phyloP scores from a whole-genome alignment of 179 eudicot genomes.

The Beta macrorhiza region DNA sequence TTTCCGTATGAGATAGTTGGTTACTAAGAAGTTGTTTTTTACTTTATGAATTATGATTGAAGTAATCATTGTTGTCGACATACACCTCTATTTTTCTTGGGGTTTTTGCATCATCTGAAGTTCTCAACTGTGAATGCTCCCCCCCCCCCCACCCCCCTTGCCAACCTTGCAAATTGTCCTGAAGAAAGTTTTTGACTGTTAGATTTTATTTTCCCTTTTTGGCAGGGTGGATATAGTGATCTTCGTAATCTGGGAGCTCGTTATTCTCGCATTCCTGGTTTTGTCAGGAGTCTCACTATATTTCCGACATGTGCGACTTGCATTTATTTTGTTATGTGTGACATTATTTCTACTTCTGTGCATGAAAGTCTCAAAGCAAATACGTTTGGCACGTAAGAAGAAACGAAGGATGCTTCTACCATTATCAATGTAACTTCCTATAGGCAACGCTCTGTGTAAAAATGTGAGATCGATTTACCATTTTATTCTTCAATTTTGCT shows the following conservation, averaged over 20 bases:
- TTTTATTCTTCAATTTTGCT: conserved; percentile 19
- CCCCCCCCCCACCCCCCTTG: not conserved
- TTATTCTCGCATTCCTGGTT: conserved; percentile 76
- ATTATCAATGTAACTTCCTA: conserved; percentile 65
- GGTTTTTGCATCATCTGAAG: not conserved
- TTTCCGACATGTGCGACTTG: conserved; percentile 76
- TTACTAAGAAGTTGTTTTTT: not conserved
- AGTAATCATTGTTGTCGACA: not conserved
- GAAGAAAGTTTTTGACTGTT: conserved; percentile 20
- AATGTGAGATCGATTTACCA: conserved; percentile 25
- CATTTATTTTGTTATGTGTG: conserved; percentile 63
- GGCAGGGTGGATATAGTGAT: conserved; percentile 90
- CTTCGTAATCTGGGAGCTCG: conserved; percentile 92
- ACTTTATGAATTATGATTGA: not conserved
- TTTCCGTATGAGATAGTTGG: not conserved
- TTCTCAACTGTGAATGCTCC: not conserved
- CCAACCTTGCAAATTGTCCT: not conserved
- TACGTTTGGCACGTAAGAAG: conserved; percentile 85
- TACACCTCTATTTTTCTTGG: no score
- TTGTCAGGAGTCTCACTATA: conserved; percentile 87
- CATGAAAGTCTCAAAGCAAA: conserved; percentile 91
- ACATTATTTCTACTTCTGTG: conserved; percentile 66
- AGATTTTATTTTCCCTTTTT: conserved; percentile 23
- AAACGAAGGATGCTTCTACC: conserved; percentile 99
- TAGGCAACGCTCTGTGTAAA: conserved; percentile 18